phyloP scores from a whole-genome alignment of 108 stramenopile genomes.

The Pseudonitzschia multiseries region DNA sequence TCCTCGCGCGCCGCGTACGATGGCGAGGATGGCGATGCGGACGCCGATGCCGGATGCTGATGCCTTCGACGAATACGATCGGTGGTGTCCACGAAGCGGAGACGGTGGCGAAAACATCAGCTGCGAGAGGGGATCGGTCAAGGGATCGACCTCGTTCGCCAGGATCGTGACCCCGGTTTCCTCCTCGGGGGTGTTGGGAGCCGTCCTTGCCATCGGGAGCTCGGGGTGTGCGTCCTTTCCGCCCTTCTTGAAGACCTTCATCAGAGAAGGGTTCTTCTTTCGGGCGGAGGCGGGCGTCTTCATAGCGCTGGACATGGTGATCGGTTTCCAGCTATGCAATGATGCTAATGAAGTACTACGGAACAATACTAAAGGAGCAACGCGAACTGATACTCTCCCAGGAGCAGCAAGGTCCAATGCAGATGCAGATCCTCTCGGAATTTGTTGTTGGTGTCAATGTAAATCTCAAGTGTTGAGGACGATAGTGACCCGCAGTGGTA shows the following conservation, averaged over 20 bases:
- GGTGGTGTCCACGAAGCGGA: not conserved
- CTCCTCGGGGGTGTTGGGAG: constrained; percentile 21
- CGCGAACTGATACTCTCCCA: no score
- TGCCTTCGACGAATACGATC: not conserved
- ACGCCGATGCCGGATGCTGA: no score
- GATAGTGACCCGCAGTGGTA: no score
- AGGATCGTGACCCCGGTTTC: constrained; percentile 6
- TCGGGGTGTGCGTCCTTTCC: not conserved
- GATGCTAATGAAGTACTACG: no score
- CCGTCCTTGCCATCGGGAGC: not conserved
- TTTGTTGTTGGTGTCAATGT: no score
- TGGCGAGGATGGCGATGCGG: no score
- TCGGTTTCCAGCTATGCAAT: no score
- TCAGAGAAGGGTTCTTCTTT: constrained; percentile 5
- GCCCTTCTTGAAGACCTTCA: constrained; percentile 22
- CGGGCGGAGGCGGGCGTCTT: not conserved
- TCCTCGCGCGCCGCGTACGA: constrained; percentile 1
- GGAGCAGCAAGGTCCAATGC: no score
- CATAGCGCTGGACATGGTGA: constrained; percentile 1
- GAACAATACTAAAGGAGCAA: no score
- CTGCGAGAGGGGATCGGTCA: not conserved
- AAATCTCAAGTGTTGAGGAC: no score
- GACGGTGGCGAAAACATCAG: not conserved
- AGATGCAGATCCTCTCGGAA: no score
- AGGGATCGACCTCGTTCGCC: constrained; percentile 19